A percentile compares a stretch with the other conserved stretches of the same genome.
Evolutionary conservation across 768 basidiomycete genomes (phyloP).

Genomic region (Pleurotus cornucopiae): DNA sequence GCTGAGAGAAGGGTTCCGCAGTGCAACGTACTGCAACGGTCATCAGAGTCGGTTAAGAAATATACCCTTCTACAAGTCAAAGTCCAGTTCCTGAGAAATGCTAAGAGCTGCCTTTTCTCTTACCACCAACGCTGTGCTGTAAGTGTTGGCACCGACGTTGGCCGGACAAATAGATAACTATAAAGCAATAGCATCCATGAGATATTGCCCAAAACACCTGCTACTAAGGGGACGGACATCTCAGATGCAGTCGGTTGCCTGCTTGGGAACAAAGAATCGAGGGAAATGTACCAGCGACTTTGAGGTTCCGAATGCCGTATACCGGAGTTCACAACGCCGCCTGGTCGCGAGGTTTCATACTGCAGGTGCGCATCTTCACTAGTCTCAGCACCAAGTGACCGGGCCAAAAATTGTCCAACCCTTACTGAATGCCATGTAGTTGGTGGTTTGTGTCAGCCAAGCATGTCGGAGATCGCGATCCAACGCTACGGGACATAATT

Average conservation of each 20-base stretch:
- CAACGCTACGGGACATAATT: background rate
- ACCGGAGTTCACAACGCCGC: constrained; percentile 64
- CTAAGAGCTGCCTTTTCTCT: constrained; percentile 62
- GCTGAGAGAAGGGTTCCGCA: too few species aligned
- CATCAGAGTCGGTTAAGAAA: too few species aligned
- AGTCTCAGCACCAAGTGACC: background rate
- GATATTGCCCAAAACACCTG: background rate
- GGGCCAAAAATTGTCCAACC: background rate
- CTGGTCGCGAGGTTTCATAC: constrained; percentile 57
- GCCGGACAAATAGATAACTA: constrained; percentile 33
- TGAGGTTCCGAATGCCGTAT: constrained; percentile 53
- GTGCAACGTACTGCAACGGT: too few species aligned
- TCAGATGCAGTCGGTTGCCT: background rate
- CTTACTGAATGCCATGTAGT: constrained; percentile 44
- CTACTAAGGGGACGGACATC: background rate
- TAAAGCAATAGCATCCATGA: background rate
- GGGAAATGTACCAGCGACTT: constrained; percentile 44
- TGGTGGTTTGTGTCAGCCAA: constrained; percentile 20
- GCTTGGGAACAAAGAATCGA: background rate
- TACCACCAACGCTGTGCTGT: constrained; percentile 38
- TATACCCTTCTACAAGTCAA: constrained; percentile 6
- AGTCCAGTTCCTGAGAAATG: constrained; percentile 50
- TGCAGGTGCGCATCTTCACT: constrained; percentile 55
- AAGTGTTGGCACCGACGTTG: constrained; percentile 38
- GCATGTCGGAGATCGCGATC: background rate